phyloP scores from a whole-genome alignment of 371 early-diverging fungal genomes.

The Sporodiniella umbellata region DNA sequence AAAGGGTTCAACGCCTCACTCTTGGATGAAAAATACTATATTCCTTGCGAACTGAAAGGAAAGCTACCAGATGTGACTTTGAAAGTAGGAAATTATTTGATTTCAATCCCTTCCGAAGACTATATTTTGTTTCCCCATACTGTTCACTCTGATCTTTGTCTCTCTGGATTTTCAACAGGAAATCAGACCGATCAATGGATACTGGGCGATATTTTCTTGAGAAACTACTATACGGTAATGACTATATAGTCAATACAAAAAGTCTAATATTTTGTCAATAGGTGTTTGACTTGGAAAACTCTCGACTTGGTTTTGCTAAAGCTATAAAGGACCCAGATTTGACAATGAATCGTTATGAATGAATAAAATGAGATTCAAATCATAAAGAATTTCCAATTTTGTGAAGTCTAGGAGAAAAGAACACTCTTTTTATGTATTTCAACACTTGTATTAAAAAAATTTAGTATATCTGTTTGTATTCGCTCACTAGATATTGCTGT shows the following conservation, averaged over 20 bases:
- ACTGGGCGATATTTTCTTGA: constrained; percentile 75
- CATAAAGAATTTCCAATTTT: too few relatives aligned
- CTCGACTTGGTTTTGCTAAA: constrained; percentile 20
- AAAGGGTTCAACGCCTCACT: constrained; percentile 46
- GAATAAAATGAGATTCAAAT: too few relatives aligned
- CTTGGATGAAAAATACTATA: constrained; percentile 46
- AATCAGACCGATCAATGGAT: constrained; percentile 56
- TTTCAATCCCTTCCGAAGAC: constrained; percentile 50
- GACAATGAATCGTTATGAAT: constrained; percentile 3
- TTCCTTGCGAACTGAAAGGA: constrained; percentile 46
- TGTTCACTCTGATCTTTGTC: constrained; percentile 45
- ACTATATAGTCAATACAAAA: not conserved
- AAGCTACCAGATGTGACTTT: constrained; percentile 47
- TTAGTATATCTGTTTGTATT: not conserved
- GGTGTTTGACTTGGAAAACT: constrained; percentile 17
- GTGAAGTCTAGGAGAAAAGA: too few relatives aligned
- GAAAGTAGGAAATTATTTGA: constrained; percentile 45
- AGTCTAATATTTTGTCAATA: too few relatives aligned
- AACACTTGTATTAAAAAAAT: not conserved
- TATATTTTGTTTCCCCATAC: constrained; percentile 55
- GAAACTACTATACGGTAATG: constrained; percentile 67
- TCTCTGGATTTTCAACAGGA: constrained; percentile 64
- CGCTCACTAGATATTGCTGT: constrained; percentile 5
- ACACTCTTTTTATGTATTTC: not conserved
- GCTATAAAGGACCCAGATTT: constrained; percentile 4